phyloP scores from a whole-genome alignment of 306 rosid species.

The Vigna nakashimae region DNA sequence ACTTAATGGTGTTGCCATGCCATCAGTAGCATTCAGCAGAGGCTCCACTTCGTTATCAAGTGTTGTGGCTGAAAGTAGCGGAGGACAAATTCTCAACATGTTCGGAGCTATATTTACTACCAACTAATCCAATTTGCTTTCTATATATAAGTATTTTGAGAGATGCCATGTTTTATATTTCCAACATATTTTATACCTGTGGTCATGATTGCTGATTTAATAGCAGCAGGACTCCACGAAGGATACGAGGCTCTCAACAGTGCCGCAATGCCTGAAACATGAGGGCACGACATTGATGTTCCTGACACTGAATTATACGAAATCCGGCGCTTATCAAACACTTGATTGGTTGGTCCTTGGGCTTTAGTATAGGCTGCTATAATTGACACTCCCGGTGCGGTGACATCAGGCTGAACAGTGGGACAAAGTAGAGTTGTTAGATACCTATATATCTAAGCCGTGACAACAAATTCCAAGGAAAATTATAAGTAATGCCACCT shows the following conservation, averaged over 20 bases:
- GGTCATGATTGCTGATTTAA: constrained; percentile 97
- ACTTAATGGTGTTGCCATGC: constrained; percentile 73
- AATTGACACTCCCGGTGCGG: constrained; percentile 93
- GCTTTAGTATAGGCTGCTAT: constrained; percentile 86
- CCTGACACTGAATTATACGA: constrained; percentile 77
- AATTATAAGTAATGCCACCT: constrained; percentile 53
- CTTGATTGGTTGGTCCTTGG: constrained; percentile 78
- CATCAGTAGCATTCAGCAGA: constrained; percentile 63
- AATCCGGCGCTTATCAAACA: constrained; percentile 66
- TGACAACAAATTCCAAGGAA: background rate
- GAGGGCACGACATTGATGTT: constrained; percentile 99
- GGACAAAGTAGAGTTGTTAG: constrained; percentile 3
- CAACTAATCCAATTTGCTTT: background rate
- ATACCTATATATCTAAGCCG: background rate
- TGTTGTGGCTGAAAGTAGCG: constrained; percentile 60
- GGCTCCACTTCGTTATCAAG: constrained; percentile 62
- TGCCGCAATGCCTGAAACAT: constrained; percentile 79
- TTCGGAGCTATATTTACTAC: background rate
- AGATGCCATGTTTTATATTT: background rate
- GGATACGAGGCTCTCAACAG: constrained; percentile 76
- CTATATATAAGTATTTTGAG: background rate
- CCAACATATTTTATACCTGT: constrained; percentile 45
- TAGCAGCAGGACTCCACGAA: constrained; percentile 90
- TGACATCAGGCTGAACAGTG: constrained; percentile 80
- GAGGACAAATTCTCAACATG: background rate